Evolutionary conservation across 1,284 basidiomycete genomes (phyloP).

Genomic region (Leccinum fallax): DNA sequence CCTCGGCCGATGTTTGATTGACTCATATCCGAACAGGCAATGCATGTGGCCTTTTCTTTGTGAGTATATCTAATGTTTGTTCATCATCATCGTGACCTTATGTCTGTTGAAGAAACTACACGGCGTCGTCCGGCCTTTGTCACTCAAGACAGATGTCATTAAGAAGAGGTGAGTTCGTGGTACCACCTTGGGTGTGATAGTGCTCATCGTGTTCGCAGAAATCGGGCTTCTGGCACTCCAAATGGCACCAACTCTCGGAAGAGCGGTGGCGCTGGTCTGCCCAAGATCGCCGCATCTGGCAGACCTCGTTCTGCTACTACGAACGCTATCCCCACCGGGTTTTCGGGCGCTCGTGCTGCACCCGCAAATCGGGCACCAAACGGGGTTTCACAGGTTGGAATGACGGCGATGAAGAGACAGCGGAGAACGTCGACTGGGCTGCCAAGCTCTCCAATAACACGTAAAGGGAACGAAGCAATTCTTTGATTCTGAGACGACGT

Average conservation of each 20-base stretch:
- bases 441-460: slow-evolving; percentile 40
- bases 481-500: slow-evolving; percentile 18
- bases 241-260: slow-evolving; percentile 62
- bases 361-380: slow-evolving; percentile 36
- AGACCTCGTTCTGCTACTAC: slow-evolving; percentile 51
- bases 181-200: background rate
- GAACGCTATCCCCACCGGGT: slow-evolving; percentile 51
- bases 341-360: slow-evolving; percentile 44
- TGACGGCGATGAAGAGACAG: slow-evolving; percentile 73
- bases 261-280: slow-evolving; percentile 50
- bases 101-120: slow-evolving; percentile 76
- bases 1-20: slow-evolving; percentile 5
- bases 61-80: slow-evolving; percentile 46
- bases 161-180: slow-evolving; percentile 79
- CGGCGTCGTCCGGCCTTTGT: slow-evolving; percentile 90
- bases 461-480: slow-evolving; percentile 36
- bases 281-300: slow-evolving; percentile 70
- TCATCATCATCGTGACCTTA: slow-evolving; percentile 18
- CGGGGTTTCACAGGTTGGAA: slow-evolving; percentile 28
- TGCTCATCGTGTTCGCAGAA: slow-evolving; percentile 46
- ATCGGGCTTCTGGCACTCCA: slow-evolving; percentile 74
- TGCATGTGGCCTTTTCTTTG: slow-evolving; percentile 90
- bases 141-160: slow-evolving; percentile 96
- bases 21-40: slow-evolving; percentile 51
- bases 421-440: slow-evolving; percentile 68